phyloP scores from a whole-genome alignment of 1,139 yeast species.

The Spencermartinsiella ligniputridi region DNA sequence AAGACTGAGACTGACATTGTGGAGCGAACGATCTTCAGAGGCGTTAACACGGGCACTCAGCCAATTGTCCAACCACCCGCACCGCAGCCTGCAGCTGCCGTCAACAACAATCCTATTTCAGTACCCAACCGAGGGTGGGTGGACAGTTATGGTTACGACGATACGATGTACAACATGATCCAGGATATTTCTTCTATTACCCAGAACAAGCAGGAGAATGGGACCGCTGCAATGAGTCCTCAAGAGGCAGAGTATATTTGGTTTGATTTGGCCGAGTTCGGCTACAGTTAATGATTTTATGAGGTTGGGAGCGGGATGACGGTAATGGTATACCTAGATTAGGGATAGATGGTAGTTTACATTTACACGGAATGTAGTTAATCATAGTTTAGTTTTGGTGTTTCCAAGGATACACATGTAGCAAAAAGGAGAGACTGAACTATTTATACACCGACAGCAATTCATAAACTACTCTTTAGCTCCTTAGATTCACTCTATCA shows the following conservation, averaged over 20 bases:
- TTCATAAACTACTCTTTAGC: too few relatives aligned
- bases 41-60: constrained; percentile 12
- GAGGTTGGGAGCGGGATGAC: too few relatives aligned
- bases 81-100: constrained; percentile 7
- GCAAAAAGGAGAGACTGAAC: too few relatives aligned
- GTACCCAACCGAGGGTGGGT: constrained; percentile 23
- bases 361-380: too few relatives aligned
- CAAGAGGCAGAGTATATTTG: constrained; percentile 2
- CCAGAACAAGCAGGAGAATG: constrained; percentile 14
- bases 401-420: too few relatives aligned
- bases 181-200: constrained; percentile 61
- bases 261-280: constrained; percentile 11
- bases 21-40: constrained; percentile 1
- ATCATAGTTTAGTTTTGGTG: too few relatives aligned
- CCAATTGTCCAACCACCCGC: constrained; percentile 15
- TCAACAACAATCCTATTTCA: constrained; percentile 8
- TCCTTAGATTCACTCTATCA: too few relatives aligned
- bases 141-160: constrained; percentile 46
- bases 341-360: too few relatives aligned
- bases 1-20: not conserved
- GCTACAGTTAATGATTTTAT: constrained; percentile 6
- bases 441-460: too few relatives aligned
- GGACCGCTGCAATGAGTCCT: constrained; percentile 3
- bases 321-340: too few relatives aligned
- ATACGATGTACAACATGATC: constrained; percentile 48